Percentiles rank a stretch among this genome's conserved stretches.
Evolutionary conservation across 116 monocot species (phyloP).

Genomic region (Phalaenopsis hybrid): DNA sequence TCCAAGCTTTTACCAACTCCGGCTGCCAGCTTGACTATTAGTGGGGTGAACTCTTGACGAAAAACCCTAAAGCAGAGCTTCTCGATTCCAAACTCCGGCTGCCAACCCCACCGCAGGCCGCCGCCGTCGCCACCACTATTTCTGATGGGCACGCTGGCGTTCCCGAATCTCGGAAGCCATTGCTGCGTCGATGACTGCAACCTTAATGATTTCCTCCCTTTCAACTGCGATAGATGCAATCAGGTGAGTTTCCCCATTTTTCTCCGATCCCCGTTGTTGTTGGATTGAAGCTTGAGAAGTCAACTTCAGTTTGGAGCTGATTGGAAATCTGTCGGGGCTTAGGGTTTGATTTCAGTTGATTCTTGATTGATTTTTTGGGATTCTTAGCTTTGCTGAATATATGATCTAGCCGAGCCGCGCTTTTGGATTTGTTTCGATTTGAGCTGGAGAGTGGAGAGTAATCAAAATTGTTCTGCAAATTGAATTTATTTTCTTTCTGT

Average conservation of each 20-base stretch:
- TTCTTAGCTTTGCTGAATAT: neutral
- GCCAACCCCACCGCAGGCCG: neutral
- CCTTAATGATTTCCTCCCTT: constrained; percentile 19
- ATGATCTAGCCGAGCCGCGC: neutral
- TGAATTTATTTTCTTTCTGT: neutral
- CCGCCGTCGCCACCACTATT: neutral
- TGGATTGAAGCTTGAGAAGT: neutral
- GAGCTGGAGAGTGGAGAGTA: neutral
- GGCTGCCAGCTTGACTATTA: neutral
- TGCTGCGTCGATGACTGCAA: constrained; percentile 24
- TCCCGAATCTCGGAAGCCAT: constrained; percentile 12
- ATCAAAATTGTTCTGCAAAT: no score
- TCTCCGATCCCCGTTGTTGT: neutral
- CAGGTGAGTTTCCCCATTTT: neutral
- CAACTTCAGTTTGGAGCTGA: neutral
- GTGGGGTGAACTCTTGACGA: neutral
- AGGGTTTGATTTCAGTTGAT: neutral
- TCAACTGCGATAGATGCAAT: constrained; percentile 21
- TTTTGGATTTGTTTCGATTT: neutral
- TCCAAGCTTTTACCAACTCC: neutral
- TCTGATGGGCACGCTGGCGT: constrained; percentile 14
- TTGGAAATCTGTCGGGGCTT: neutral
- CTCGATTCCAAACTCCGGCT: neutral
- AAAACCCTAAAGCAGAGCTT: neutral
- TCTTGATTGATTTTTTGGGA: neutral